Base-by-base conservation (phyloP, 78 protist genomes). In the Speleostelium caveatum region DNA sequence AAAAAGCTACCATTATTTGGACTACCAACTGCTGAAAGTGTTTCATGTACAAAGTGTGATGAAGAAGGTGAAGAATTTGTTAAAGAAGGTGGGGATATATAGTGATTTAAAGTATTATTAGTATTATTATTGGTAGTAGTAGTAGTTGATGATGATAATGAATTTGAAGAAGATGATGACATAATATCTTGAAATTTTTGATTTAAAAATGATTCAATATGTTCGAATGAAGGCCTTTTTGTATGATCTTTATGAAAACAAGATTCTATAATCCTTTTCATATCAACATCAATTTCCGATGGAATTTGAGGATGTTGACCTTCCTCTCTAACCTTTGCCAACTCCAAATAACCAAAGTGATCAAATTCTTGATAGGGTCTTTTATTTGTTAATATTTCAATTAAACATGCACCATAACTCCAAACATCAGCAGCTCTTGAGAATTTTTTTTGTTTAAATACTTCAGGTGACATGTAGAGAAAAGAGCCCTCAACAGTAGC, bases 401-500 rank as follows among this genome's bases (percentile, higher is more conserved):
- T 83, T 39, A 83, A 51, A 59, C 91, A 83, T 32, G 91, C 91
- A n/a, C 91, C 91, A 83, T 71, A 83, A 59, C 91, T 83, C 91
- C 91, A 83, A 32, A 83, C 91, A 45, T 83, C 91, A 0, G 83
- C 91, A 0, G 91, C 91, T 56, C 91, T 56, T 12, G 91, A 83
- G 32, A 83, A 83, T 51, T 83, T 83, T 59, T 83, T 83, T 36
- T 83, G 91, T 19, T 77, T 83, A 33, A 83, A 83, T 1, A 83
- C 91, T 24, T 83, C 91, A 2, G 91, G 91, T 45, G 91, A 67
- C 77, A 69, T 83, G 49, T 83, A 83, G 1, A 83, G 62, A 21
- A 83, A 83, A 6, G 79, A 69, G 1, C 91, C 91, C 30, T 67
- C 91, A 24, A 69, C 91, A 22, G 91, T 83, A 22, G 79, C 51